Evolutionary conservation across 495 filamentous ascomycete genomes (phyloP).

Genomic region (Penicillium paradoxum): DNA sequence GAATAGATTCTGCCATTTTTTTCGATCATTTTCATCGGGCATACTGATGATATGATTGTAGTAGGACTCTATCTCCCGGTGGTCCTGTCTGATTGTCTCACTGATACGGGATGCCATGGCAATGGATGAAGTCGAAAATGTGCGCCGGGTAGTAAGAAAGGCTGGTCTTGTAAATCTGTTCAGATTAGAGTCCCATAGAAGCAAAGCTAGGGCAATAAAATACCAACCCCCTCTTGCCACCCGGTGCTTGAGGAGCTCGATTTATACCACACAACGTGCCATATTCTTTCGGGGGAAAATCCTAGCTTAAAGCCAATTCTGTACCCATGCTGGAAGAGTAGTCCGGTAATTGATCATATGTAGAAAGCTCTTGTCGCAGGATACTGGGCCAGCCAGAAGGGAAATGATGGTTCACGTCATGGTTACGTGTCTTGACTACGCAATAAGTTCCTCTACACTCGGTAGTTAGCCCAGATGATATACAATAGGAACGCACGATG

Average conservation of each 20-base stretch:
- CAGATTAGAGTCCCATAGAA: not conserved
- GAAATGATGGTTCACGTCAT: not conserved
- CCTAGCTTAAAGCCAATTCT: too few relatives aligned
- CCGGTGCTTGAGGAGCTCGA: not conserved
- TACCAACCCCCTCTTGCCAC: not conserved
- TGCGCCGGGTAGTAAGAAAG: not conserved
- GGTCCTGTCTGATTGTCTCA: slow-evolving; percentile 50
- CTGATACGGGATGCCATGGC: not conserved
- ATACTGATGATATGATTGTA: slow-evolving; percentile 50
- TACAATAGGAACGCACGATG: too few relatives aligned
- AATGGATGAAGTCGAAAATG: not conserved
- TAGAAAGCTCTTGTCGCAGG: not conserved
- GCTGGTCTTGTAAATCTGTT: not conserved
- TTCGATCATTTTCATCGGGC: slow-evolving; percentile 44
- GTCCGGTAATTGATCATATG: not conserved
- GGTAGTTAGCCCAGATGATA: too few relatives aligned
- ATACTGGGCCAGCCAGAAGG: not conserved
- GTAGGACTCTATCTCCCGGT: slow-evolving; percentile 53
- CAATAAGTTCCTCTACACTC: too few relatives aligned
- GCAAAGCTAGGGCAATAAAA: not conserved
- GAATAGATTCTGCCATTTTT: slow-evolving; percentile 57
- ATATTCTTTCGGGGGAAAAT: too few relatives aligned
- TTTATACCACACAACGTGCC: not conserved
- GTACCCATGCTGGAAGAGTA: too few relatives aligned
- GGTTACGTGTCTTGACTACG: too few relatives aligned